Percentiles rank a stretch among this genome's conserved stretches.
Conservation (phyloP, 2,329 filamentous ascomycete species). For the Trichophaea hybrida region DNA sequence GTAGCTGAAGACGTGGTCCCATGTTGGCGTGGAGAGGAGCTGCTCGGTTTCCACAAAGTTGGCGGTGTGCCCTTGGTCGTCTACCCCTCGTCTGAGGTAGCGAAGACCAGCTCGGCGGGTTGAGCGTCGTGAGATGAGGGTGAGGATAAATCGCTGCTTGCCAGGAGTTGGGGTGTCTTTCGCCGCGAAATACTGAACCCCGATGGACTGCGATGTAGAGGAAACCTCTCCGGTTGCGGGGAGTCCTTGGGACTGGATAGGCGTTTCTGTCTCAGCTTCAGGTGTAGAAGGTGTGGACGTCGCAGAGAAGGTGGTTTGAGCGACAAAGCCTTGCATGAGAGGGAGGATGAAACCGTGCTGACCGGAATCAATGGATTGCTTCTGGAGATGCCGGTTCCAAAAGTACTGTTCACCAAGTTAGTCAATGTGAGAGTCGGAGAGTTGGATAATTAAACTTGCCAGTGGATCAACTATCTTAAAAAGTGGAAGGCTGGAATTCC, state of each 20-base stretch:
- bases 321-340: conserved; percentile 86
- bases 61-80: conserved; percentile 75
- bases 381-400: conserved; percentile 70
- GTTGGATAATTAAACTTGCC: conserved; percentile 31
- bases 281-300: conserved; percentile 27
- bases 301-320: conserved; percentile 62
- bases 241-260: conserved; percentile 1
- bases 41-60: conserved; percentile 95
- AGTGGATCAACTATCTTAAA: conserved; percentile 57
- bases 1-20: conserved; percentile 59
- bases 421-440: conserved; percentile 5
- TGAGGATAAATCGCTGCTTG: conserved; percentile 51
- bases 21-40: conserved; percentile 55
- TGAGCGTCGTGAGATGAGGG: conserved; percentile 78
- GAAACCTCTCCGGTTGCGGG: conserved; percentile 33
- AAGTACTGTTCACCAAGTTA: conserved; percentile 46
- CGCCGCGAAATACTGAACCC: not conserved
- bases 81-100: conserved; percentile 78
- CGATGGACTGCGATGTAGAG: conserved; percentile 14
- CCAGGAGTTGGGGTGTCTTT: conserved; percentile 15
- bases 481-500: conserved; percentile 41
- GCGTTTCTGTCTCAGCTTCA: conserved; percentile 2
- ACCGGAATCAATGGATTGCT: conserved; percentile 59
- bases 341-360: conserved; percentile 61
- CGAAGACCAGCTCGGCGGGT: conserved; percentile 73